phyloP scores from a whole-genome alignment of 2,329 filamentous ascomycete species.

The Ceratocystis lukuohia region DNA sequence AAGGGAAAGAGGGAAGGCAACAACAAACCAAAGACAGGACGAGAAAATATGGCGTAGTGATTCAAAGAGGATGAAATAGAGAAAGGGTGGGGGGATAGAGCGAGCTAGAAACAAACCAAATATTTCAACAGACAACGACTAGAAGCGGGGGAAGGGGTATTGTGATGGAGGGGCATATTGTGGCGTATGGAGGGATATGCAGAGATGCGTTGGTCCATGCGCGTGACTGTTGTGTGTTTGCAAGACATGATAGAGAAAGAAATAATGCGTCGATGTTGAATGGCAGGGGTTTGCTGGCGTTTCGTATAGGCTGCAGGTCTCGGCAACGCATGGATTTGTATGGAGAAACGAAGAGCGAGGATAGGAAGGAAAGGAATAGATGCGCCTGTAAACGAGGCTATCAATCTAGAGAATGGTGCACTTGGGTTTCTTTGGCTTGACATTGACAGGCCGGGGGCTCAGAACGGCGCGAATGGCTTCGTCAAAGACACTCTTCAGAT shows the following conservation, averaged over 20 bases:
- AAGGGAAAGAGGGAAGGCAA: constrained; percentile 22
- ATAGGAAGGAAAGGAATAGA: not conserved
- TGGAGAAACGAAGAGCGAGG: not conserved
- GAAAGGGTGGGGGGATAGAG: not conserved
- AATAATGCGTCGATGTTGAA: not conserved
- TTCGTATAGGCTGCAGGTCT: constrained; percentile 2
- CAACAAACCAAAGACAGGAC: constrained; percentile 11
- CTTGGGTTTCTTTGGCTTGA: constrained; percentile 51
- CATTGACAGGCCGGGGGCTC: constrained; percentile 47
- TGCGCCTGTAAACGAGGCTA: not conserved
- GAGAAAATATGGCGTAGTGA: constrained; percentile 18
- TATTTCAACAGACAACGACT: not conserved
- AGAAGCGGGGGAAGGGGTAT: not conserved
- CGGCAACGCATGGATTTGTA: not conserved
- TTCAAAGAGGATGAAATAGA: constrained; percentile 24
- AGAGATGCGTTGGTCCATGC: not conserved
- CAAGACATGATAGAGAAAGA: not conserved
- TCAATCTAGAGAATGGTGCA: constrained; percentile 52
- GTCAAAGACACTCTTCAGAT: constrained; percentile 97
- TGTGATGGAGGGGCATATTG: not conserved
- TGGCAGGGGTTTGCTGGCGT: not conserved
- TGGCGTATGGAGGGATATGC: not conserved
- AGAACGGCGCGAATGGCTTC: constrained; percentile 83
- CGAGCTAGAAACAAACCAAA: not conserved
- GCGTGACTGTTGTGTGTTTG: not conserved